phyloP scores from a whole-genome alignment of 1,284 basidiomycete genomes.

The Peniophora sp. region DNA sequence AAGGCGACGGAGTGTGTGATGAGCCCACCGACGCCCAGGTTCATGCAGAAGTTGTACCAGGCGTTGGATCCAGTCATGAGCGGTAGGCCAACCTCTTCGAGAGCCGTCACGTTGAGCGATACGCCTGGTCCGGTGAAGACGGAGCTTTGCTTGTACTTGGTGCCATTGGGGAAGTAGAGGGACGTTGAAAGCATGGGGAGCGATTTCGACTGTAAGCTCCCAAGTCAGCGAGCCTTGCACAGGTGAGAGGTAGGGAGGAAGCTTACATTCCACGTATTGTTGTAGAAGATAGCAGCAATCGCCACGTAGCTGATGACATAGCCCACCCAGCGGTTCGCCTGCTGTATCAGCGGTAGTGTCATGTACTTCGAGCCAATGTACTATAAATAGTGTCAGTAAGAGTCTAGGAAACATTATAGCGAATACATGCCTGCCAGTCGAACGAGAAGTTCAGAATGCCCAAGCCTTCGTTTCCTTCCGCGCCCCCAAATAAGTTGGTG shows the following conservation, averaged over 20 bases:
- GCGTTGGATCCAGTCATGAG: slow-evolving; percentile 45
- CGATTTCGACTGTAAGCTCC: slow-evolving; percentile 22
- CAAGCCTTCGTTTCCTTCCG: slow-evolving; percentile 56
- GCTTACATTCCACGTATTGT: slow-evolving; percentile 44
- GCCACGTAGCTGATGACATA: slow-evolving; percentile 44
- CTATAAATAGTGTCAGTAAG: neutral
- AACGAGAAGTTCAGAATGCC: slow-evolving; percentile 48
- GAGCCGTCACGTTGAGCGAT: slow-evolving; percentile 48
- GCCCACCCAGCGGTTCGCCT: slow-evolving; percentile 55
- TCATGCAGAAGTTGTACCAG: slow-evolving; percentile 43
- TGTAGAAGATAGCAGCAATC: slow-evolving; percentile 52
- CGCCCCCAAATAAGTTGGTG: slow-evolving; percentile 58
- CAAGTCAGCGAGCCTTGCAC: no score
- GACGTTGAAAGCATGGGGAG: slow-evolving; percentile 61
- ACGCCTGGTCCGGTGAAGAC: slow-evolving; percentile 35
- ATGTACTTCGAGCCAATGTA: slow-evolving; percentile 26
- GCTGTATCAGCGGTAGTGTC: slow-evolving; percentile 43
- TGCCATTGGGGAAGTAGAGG: slow-evolving; percentile 50
- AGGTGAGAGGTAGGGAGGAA: no score
- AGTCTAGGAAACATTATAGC: no score
- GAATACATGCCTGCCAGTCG: slow-evolving; percentile 53
- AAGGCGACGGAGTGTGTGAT: slow-evolving; percentile 50
- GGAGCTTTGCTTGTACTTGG: slow-evolving; percentile 44
- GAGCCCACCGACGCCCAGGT: slow-evolving; percentile 50
- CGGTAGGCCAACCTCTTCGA: slow-evolving; percentile 44